Base-by-base conservation (phyloP, 139 green algal species). In the Nannochloris sp. region DNA sequence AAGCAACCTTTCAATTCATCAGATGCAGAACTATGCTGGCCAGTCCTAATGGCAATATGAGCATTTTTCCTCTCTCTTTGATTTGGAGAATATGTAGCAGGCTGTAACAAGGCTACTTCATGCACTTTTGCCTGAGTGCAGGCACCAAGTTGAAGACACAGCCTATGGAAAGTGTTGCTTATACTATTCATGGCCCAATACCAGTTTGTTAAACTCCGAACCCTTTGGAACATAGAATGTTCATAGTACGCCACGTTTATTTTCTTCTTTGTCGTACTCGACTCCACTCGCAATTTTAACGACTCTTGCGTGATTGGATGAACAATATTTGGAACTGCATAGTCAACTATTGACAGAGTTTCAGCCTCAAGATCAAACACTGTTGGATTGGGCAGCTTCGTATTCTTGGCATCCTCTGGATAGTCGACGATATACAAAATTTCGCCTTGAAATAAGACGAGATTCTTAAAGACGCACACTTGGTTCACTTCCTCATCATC, bases 171-270 rank as follows among this genome's bases (percentile, higher is more conserved):
- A 9, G 23, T 51, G 11, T 64, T 64, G 40, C 57, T 31, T 15
- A 31, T 23, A 36, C 57, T 31, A 23, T 64, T 64, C 19, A 64
- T 48, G 9, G 57, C 57, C 57, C 57, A 64, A 18, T 44, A 64
- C 57, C 57, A 64, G 12, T 64, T 64, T 27, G 12, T 64, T 18
- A 64, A 64, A 51, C 19, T 64, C 12, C 57, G 57, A 7, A 31
- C 23, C 4, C 57, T 23, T 25, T 64, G 57, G 21, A 64, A 51
- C n/a, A 64, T 64, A 7, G 57, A 23, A 51, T 27, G 57, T n/a
- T 64, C 43, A 31, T 44, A 64, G 15, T 64, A 19, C 10, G 57
- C 57, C 6, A 57, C 12, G 1, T 15, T 15, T 31, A 64, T 50
- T 24, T 50, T 51, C 18, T 49, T 31, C 6, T 25, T 51, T 29